Percentiles rank a stretch among this genome's conserved stretches.
phyloP scores from a whole-genome alignment of 2,329 filamentous ascomycete genomes.

The Podosphaera xanthii region DNA sequence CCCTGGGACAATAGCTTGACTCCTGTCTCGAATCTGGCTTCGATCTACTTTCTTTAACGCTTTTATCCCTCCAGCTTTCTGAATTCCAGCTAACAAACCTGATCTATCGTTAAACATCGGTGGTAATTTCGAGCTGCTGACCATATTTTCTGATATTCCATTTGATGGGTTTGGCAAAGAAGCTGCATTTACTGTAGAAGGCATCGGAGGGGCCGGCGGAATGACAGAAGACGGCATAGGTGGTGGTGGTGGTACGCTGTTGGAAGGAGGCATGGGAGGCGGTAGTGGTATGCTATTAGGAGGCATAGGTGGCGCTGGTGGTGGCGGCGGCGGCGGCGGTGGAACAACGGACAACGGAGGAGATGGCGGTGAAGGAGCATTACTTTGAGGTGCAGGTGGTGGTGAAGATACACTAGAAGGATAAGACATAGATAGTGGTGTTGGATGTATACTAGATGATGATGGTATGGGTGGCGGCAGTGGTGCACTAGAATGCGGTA shows the following conservation, averaged over 20 bases:
- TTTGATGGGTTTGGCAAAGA: constrained; percentile 20
- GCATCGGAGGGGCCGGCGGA: constrained; percentile 24
- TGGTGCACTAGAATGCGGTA: constrained; percentile 7
- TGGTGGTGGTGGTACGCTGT: constrained; percentile 27
- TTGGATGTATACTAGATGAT: constrained; percentile 16
- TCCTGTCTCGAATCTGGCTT: constrained; percentile 47
- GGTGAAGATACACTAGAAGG: constrained; percentile 17
- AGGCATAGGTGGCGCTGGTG: constrained; percentile 17
- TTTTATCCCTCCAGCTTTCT: constrained; percentile 41
- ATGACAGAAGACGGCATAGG: constrained; percentile 16
- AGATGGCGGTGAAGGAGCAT: constrained; percentile 15
- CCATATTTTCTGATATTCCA: constrained; percentile 33
- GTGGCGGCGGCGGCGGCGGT: constrained; percentile 19
- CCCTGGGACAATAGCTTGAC: constrained; percentile 36
- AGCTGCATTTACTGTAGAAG: constrained; percentile 20
- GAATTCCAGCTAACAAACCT: constrained; percentile 49
- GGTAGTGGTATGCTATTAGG: constrained; percentile 17
- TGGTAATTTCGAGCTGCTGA: constrained; percentile 26
- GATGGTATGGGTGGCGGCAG: constrained; percentile 22
- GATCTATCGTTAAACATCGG: constrained; percentile 25
- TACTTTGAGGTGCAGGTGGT: constrained; percentile 17
- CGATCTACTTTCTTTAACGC: constrained; percentile 56
- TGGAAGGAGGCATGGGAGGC: constrained; percentile 17
- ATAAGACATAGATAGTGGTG: constrained; percentile 15
- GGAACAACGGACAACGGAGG: constrained; percentile 19